Percentiles rank a stretch among this genome's conserved stretches.
Conservation (phyloP, 1,284 basidiomycete genomes). For the Cutaneotrichosporon spelunceum region DNA sequence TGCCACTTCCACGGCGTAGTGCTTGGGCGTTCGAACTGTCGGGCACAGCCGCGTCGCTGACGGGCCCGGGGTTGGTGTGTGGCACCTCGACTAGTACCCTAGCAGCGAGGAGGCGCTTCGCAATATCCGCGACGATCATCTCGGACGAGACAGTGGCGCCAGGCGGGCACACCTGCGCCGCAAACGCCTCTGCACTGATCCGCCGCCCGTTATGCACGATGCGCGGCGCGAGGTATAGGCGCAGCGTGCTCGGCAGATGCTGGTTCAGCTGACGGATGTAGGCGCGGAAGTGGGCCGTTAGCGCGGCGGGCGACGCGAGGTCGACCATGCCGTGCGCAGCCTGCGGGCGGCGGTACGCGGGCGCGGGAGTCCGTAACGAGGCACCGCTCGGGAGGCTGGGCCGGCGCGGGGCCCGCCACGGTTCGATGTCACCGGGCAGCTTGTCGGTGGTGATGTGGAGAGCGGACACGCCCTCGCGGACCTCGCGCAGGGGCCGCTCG, state of each 20-base stretch:
- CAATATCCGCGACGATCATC: slow-evolving; percentile 14
- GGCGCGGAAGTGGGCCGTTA: slow-evolving; percentile 17
- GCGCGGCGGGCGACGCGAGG: slow-evolving; percentile 12
- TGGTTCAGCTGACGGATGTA: slow-evolving; percentile 20
- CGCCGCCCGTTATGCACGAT: slow-evolving; percentile 8
- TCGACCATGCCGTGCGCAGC: not conserved
- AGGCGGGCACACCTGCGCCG: not conserved
- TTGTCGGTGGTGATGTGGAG: not conserved
- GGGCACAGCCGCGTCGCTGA: not conserved
- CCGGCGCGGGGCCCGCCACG: not conserved
- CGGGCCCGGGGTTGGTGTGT: not conserved
- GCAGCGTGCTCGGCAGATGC: slow-evolving; percentile 5
- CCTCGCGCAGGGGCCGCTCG: not conserved
- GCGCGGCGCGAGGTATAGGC: slow-evolving; percentile 8
- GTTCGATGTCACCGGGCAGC: not conserved
- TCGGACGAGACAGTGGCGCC: slow-evolving; percentile 10
- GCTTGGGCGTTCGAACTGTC: not conserved
- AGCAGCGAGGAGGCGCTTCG: slow-evolving; percentile 17
- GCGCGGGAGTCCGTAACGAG: not conserved
- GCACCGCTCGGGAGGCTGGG: not conserved
- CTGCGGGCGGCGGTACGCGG: not conserved
- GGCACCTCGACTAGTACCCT: slow-evolving; percentile 15
- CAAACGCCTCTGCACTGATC: not conserved
- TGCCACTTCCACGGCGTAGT: not conserved
- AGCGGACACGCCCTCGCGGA: not conserved